phyloP scores from a whole-genome alignment of 2,329 filamentous ascomycete genomes.

The Xylaria sp. region DNA sequence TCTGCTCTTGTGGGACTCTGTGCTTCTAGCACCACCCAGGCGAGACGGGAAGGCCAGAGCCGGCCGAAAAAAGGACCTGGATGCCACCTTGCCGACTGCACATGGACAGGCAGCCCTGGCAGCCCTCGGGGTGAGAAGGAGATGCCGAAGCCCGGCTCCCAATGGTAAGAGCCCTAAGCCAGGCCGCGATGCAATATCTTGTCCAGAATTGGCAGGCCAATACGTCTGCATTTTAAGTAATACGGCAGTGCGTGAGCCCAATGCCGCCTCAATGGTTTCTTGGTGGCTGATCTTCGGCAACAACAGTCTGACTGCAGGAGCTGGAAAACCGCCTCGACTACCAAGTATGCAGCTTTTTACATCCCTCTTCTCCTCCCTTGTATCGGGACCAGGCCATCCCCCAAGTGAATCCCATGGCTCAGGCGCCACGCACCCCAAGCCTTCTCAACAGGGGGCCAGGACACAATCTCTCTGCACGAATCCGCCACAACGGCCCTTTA shows the following conservation, averaged over 20 bases:
- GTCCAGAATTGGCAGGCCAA: slow-evolving; percentile 26
- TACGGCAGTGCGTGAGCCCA: slow-evolving; percentile 15
- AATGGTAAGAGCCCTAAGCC: slow-evolving; percentile 20
- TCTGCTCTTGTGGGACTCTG: slow-evolving; percentile 19
- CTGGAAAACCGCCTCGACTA: slow-evolving; percentile 6
- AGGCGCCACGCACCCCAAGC: slow-evolving; percentile 4
- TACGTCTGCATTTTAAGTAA: slow-evolving; percentile 11
- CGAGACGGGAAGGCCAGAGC: slow-evolving; percentile 18
- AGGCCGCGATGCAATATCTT: slow-evolving; percentile 20
- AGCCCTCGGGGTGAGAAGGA: slow-evolving; percentile 17
- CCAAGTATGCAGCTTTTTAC: not conserved
- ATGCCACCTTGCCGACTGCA: slow-evolving; percentile 18
- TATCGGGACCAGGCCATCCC: slow-evolving; percentile 18
- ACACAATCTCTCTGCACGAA: slow-evolving; percentile 16
- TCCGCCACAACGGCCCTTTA: slow-evolving; percentile 14
- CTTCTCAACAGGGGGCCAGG: slow-evolving; percentile 4
- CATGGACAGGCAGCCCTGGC: slow-evolving; percentile 19
- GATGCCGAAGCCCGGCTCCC: slow-evolving; percentile 28
- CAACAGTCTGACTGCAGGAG: slow-evolving; percentile 18
- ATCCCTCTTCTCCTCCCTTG: not conserved
- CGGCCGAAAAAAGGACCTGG: slow-evolving; percentile 21
- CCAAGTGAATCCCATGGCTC: slow-evolving; percentile 10
- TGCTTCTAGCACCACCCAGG: slow-evolving; percentile 20
- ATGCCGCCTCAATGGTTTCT: slow-evolving; percentile 14
- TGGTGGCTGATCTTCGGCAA: slow-evolving; percentile 9